Evolutionary conservation across 2,329 filamentous ascomycete genomes (phyloP).

Genomic region (Chaetomium olivaceum): DNA sequence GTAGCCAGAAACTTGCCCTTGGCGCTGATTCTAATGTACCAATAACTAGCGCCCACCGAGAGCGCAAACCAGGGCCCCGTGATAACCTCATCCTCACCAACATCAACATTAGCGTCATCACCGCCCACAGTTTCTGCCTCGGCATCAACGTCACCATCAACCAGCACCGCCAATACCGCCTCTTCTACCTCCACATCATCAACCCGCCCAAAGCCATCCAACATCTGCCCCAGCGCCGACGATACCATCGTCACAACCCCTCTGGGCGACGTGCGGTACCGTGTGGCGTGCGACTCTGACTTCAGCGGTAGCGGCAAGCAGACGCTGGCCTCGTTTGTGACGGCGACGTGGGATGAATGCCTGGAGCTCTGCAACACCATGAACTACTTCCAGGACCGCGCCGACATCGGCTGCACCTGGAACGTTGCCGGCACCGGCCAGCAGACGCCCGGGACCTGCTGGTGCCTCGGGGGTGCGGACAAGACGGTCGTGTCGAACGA

Average conservation of each 20-base stretch:
- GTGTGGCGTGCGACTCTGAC: conserved; percentile 7
- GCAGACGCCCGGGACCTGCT: conserved; percentile 12
- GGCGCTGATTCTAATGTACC: too few relatives aligned
- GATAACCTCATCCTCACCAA: background rate
- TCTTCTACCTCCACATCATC: background rate
- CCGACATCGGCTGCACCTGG: conserved; percentile 10
- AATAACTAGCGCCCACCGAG: background rate
- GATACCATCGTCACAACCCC: background rate
- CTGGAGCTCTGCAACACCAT: conserved; percentile 9
- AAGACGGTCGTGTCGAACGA: background rate
- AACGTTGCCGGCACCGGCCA: conserved; percentile 3
- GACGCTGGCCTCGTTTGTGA: background rate
- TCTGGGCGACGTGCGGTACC: conserved; percentile 2
- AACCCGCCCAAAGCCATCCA: background rate
- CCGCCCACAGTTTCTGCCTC: background rate
- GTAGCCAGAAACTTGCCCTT: too few relatives aligned
- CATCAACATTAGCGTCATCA: background rate
- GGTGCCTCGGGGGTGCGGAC: conserved; percentile 6
- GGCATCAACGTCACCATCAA: conserved; percentile 1
- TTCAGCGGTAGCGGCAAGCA: conserved; percentile 3
- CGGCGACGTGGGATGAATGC: background rate
- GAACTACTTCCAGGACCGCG: conserved; percentile 14
- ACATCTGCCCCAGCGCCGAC: conserved; percentile 8
- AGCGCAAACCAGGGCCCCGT: background rate
- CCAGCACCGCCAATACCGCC: background rate